phyloP scores from a whole-genome alignment of 2,329 filamentous ascomycete genomes.

The Laburnicola sp. region DNA sequence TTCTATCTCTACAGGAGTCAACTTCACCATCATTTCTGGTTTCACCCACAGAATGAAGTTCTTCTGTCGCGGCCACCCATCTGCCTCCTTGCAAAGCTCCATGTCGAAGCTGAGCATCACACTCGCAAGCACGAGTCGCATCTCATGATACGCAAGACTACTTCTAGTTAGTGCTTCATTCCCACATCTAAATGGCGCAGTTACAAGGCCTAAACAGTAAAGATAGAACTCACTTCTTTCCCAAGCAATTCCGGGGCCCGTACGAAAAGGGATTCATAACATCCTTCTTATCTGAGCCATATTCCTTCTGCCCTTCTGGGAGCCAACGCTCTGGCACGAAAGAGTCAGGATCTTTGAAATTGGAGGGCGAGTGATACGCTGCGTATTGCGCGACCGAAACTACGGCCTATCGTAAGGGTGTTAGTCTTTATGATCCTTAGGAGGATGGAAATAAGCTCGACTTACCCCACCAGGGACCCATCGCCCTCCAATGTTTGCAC shows the following conservation, averaged over 20 bases:
- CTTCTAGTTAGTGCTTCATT: not conserved
- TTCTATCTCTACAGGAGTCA: constrained; percentile 23
- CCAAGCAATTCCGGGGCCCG: constrained; percentile 37
- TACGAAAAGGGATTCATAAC: constrained; percentile 29
- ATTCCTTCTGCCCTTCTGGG: constrained; percentile 26
- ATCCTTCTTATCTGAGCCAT: constrained; percentile 25
- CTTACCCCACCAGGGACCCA: constrained; percentile 37
- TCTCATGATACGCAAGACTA: constrained; percentile 40
- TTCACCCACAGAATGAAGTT: constrained; percentile 43
- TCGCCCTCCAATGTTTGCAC: constrained; percentile 31
- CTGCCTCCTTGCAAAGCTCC: constrained; percentile 16
- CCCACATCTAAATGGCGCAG: too few relatives aligned
- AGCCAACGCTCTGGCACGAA: constrained; percentile 44
- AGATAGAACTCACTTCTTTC: constrained; percentile 36
- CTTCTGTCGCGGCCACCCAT: constrained; percentile 27
- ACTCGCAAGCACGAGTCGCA: constrained; percentile 30
- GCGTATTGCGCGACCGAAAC: constrained; percentile 21
- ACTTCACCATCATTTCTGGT: constrained; percentile 26
- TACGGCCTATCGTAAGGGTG: constrained; percentile 10
- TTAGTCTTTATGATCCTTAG: not conserved
- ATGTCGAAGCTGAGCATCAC: constrained; percentile 34
- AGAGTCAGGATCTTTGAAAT: constrained; percentile 29
- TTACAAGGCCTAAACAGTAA: not conserved
- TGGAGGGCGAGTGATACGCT: constrained; percentile 22
- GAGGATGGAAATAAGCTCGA: not conserved